Evolutionary conservation across 352 stramenopile genomes (phyloP).

Genomic region (Pythium guiyangense): DNA sequence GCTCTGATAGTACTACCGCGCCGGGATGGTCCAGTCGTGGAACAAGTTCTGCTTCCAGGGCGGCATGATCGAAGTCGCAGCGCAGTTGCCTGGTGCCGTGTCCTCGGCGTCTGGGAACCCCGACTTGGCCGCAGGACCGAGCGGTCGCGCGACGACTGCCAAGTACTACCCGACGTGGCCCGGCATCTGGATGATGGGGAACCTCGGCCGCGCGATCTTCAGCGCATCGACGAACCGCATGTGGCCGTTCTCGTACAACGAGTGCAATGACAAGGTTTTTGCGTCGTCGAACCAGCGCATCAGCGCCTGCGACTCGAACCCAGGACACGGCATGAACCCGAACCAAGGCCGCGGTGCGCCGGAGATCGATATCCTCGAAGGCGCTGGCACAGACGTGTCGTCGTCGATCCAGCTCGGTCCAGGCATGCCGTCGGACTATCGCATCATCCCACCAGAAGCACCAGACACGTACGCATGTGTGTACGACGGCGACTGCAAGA

Average conservation of each 20-base stretch:
- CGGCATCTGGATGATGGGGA: too few relatives aligned
- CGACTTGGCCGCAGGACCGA: slow-evolving; percentile 35
- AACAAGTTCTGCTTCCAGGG: slow-evolving; percentile 96
- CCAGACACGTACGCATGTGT: slow-evolving; percentile 24
- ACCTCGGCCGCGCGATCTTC: too few relatives aligned
- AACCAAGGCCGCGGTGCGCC: too few relatives aligned
- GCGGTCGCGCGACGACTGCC: slow-evolving; percentile 43
- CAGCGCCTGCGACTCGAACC: slow-evolving; percentile 87
- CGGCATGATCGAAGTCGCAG: slow-evolving; percentile 89
- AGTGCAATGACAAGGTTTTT: slow-evolving; percentile 78
- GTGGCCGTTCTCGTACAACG: slow-evolving; percentile 95
- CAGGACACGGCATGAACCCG: slow-evolving; percentile 82
- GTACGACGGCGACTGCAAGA: slow-evolving; percentile 36
- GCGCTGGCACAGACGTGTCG: slow-evolving; percentile 74
- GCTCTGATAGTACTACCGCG: slow-evolving; percentile 30
- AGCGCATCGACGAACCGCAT: slow-evolving; percentile 86
- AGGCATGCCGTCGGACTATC: slow-evolving; percentile 54
- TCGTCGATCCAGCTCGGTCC: slow-evolving; percentile 88
- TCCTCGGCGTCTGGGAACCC: slow-evolving; percentile 44
- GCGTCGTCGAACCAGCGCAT: slow-evolving; percentile 66
- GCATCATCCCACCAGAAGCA: slow-evolving; percentile 16
- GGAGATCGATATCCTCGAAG: slow-evolving; percentile 88
- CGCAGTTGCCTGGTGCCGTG: slow-evolving; percentile 79
- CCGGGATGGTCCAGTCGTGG: slow-evolving; percentile 90
- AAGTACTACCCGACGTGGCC: slow-evolving; percentile 53